Percentiles rank a stretch among this genome's conserved stretches.
phyloP scores from a whole-genome alignment of 2,329 filamentous ascomycete genomes.

The Aureobasidium sp. region DNA sequence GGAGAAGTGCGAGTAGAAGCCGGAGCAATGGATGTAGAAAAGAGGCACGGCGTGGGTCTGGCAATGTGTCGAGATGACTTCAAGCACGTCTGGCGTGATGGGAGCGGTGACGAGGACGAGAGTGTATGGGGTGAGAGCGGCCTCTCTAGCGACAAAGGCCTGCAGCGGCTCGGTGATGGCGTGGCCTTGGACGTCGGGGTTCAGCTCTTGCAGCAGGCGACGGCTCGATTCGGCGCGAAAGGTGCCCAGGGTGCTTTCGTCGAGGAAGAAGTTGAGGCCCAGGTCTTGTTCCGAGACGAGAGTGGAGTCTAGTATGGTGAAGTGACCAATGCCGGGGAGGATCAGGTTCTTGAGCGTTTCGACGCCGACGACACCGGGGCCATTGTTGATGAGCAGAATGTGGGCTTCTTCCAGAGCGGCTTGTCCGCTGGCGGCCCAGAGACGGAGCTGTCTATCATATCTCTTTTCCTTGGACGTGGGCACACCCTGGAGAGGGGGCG shows the following conservation, averaged over 20 bases:
- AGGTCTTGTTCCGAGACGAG: constrained; percentile 73
- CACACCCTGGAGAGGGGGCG: constrained; percentile 38
- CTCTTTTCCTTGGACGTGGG: constrained; percentile 57
- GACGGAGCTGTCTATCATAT: constrained; percentile 88
- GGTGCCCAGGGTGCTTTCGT: constrained; percentile 66
- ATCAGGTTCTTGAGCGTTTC: constrained; percentile 97
- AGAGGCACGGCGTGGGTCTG: constrained; percentile 57
- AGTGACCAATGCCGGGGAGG: constrained; percentile 80
- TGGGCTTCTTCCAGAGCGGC: constrained; percentile 82
- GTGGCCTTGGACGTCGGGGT: constrained; percentile 79
- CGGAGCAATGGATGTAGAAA: constrained; percentile 77
- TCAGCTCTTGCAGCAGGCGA: constrained; percentile 73
- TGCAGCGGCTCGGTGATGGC: constrained; percentile 49
- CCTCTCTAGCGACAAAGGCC: constrained; percentile 33
- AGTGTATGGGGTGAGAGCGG: constrained; percentile 42
- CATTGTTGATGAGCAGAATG: constrained; percentile 82
- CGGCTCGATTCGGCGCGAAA: constrained; percentile 70
- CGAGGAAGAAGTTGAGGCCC: constrained; percentile 94
- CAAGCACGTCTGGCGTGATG: constrained; percentile 44
- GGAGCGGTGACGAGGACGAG: constrained; percentile 55
- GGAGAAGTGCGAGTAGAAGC: constrained; percentile 88
- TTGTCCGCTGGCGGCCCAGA: constrained; percentile 92
- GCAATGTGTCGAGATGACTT: constrained; percentile 42
- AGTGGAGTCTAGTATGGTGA: constrained; percentile 79
- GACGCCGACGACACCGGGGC: constrained; percentile 75